phyloP scores from a whole-genome alignment of 2,329 filamentous ascomycete genomes.

The Dendrostoma leiphaemia region DNA sequence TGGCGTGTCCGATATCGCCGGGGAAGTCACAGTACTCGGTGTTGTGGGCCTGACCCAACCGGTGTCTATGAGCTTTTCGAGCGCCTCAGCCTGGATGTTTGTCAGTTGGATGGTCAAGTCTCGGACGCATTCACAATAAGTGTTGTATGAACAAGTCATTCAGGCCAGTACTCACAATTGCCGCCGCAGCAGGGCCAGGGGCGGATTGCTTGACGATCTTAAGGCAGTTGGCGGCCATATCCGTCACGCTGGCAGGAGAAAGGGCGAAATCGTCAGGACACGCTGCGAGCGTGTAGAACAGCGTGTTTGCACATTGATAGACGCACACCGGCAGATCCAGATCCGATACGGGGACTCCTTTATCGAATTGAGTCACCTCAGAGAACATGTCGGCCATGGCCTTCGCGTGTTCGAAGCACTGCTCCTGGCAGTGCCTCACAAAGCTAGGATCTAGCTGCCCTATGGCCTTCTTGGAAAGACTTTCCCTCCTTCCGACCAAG shows the following conservation, averaged over 20 bases:
- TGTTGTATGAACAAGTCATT: background rate
- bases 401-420: slow-evolving; percentile 53
- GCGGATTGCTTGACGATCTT: slow-evolving; percentile 50
- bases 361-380: slow-evolving; percentile 48
- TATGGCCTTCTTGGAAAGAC: slow-evolving; percentile 42
- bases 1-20: slow-evolving; percentile 10
- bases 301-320: slow-evolving; percentile 53
- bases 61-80: slow-evolving; percentile 50
- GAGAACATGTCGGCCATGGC: slow-evolving; percentile 57
- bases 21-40: slow-evolving; percentile 22
- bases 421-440: slow-evolving; percentile 45
- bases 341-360: slow-evolving; percentile 50
- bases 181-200: slow-evolving; percentile 47
- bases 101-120: background rate
- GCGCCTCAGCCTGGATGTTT: slow-evolving; percentile 35
- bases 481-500: slow-evolving; percentile 50
- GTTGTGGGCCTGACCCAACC: slow-evolving; percentile 31
- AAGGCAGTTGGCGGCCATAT: slow-evolving; percentile 50
- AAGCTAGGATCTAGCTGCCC: slow-evolving; percentile 47
- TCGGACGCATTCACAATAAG: background rate
- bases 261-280: slow-evolving; percentile 42
- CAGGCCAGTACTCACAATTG: slow-evolving; percentile 38
- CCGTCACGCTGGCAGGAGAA: slow-evolving; percentile 43
- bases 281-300: slow-evolving; percentile 50
- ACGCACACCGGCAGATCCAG: slow-evolving; percentile 55